Evolutionary conservation across 192 early-diverging fungal species (phyloP), one percentile per base, ranked within the genome.

Genomic region (Helicostylum pulchrum): DNA sequence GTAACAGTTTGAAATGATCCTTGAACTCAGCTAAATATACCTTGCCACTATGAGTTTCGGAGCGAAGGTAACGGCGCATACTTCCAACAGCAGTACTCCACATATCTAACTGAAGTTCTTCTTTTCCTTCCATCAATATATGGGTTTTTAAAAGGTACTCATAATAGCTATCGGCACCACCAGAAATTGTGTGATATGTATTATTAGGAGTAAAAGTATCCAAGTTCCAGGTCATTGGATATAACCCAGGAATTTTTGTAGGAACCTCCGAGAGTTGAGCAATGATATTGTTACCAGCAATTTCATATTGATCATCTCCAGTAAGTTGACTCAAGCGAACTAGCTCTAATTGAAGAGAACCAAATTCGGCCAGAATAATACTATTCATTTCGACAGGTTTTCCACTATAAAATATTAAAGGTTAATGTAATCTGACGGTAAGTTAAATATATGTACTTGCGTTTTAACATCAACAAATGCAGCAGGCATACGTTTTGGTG

Each of bases 321-420:
- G 89, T 92, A 7, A 94, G 74, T 65, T 90, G 79, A 12, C 85
- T 86, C 10, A 95, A 78, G 59, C 90, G 87, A 66, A 83, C 81
- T 61, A 90, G 87, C 72, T 95, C 93, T 46, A 95, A 76, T 63
- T 91, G 88, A 52, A 94, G 73, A 1, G 89, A 84, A 23, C 92
- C 92, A 53, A 85, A 67, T 63, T 91, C 87, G 17, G 90, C 86
- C 34, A 91, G 19, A 46, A 26, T 49, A 4, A 66, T 6, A 23
- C 9, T 23, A 10, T 48, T 58, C 6, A 46, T 21, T 30, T 26
- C 34, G 20, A 56, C 48, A 45, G 68, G 62, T 1, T 55, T 43
- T 20, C 62, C 55, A 53, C 62, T 70, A 47, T 23, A 64, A 61
- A 49, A 20, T 61, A 14, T 39, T 53, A 31, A 20, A 34, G 32